Conservation (phyloP, 1,284 basidiomycete genomes). For the Moesziomyces sp. region DNA sequence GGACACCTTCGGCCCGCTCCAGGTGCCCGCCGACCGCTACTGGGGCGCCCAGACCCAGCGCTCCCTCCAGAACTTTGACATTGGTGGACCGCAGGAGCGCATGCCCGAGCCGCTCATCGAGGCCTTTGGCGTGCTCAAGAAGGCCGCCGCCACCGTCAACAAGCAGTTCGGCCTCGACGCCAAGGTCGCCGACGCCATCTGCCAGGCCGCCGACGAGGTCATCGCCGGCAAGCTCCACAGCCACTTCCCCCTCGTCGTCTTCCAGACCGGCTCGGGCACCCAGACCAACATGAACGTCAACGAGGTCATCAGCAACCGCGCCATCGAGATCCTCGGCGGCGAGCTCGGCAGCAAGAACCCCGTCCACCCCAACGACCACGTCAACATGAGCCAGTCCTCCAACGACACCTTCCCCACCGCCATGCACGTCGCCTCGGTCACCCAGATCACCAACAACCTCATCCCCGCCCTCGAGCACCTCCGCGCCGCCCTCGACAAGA, state of each 20-base stretch:
- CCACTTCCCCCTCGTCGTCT: conserved; percentile 98
- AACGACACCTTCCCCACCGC: conserved; percentile 99
- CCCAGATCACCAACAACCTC: conserved; percentile 82
- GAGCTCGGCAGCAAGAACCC: conserved; percentile 95
- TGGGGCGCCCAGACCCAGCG: conserved; percentile 99
- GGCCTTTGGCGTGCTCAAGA: conserved; percentile 97
- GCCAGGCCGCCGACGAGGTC: conserved; percentile 94
- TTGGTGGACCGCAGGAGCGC: conserved; percentile 91
- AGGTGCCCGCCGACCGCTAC: conserved; percentile 93
- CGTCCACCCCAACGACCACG: conserved; percentile 99
- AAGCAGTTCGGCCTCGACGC: conserved; percentile 88
- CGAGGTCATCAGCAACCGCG: conserved; percentile 98
- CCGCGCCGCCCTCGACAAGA: conserved; percentile 82
- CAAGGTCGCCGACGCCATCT: conserved; percentile 88
- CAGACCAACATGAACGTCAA: conserved; percentile 99
- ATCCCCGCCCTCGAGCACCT: conserved; percentile 88
- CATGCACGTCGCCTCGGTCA: conserved; percentile 97
- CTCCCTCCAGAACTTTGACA: conserved; percentile 98
- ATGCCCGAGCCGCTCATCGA: conserved; percentile 94
- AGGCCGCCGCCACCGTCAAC: conserved; percentile 94
- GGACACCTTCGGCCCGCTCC: conserved; percentile 91
- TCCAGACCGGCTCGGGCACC: conserved; percentile 98
- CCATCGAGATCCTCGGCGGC: conserved; percentile 96
- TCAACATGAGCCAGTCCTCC: conserved; percentile 99
- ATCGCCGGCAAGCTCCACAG: conserved; percentile 85